Conservation (phyloP, 169 alveolate genomes). For the Theileria sp. region DNA sequence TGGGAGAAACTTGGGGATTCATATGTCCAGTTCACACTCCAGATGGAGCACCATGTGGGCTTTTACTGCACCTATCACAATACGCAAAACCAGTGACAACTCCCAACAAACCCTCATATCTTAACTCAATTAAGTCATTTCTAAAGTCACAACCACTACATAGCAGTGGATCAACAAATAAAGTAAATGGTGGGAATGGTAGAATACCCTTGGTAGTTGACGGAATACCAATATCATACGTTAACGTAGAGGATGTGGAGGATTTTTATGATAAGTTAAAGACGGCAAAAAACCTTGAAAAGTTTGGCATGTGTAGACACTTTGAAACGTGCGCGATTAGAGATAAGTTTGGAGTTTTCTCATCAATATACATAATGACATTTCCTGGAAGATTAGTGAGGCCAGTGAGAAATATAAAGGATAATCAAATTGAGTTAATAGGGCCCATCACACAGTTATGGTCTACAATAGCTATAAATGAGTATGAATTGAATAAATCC, state of each 20-base stretch:
- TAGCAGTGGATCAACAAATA: not conserved
- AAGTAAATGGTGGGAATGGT: not conserved
- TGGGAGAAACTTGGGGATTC: conserved; percentile 99
- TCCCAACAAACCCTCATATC: conserved; percentile 38
- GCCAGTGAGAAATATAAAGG: conserved; percentile 90
- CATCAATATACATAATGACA: conserved; percentile 86
- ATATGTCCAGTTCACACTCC: conserved; percentile 99
- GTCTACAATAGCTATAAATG: conserved; percentile 86
- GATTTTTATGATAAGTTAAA: conserved; percentile 31
- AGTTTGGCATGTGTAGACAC: conserved; percentile 48
- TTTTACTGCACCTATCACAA: conserved; percentile 93
- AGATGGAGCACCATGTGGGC: conserved; percentile 99
- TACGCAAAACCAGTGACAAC: conserved; percentile 67
- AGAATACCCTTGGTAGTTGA: conserved; percentile 59
- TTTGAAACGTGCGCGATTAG: conserved; percentile 51
- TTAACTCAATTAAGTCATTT: conserved; percentile 40
- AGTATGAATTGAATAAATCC: conserved; percentile 59
- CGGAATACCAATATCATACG: conserved; percentile 56
- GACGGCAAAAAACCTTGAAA: conserved; percentile 42
- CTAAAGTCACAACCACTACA: conserved; percentile 24
- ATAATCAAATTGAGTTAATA: conserved; percentile 90
- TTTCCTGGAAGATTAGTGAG: conserved; percentile 96
- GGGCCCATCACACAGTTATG: conserved; percentile 96
- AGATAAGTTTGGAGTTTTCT: conserved; percentile 38
- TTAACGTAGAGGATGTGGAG: conserved; percentile 40